Conservation (phyloP, 2,329 filamentous ascomycete species). For the Ramichloridium luteum region DNA sequence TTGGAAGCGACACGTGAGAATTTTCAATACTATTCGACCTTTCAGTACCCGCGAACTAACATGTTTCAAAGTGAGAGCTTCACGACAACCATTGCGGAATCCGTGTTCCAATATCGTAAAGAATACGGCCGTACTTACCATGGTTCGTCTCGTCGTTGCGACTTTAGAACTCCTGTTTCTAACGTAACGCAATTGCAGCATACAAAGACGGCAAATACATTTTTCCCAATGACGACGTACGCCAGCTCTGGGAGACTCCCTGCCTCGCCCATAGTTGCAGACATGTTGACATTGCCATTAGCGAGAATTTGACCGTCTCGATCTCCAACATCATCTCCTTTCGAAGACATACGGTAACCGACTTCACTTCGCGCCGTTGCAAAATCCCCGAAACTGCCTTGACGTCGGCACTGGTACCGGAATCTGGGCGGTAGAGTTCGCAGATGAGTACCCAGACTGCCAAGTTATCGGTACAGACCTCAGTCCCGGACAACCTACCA, state of each 20-base stretch:
- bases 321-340: constrained; percentile 34
- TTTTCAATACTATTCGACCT: background rate
- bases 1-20: constrained; percentile 25
- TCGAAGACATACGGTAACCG: constrained; percentile 36
- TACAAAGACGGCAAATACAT: constrained; percentile 31
- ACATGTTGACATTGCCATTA: constrained; percentile 5
- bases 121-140: constrained; percentile 29
- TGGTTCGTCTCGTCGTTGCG: constrained; percentile 13
- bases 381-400: constrained; percentile 31
- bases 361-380: constrained; percentile 35
- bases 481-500: constrained; percentile 37
- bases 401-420: constrained; percentile 43
- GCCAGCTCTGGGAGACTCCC: constrained; percentile 3
- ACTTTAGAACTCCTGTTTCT: background rate
- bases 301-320: constrained; percentile 27
- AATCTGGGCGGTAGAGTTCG: constrained; percentile 46
- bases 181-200: constrained; percentile 15
- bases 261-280: background rate
- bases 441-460: constrained; percentile 30
- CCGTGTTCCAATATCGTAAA: constrained; percentile 26
- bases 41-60: constrained; percentile 6
- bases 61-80: constrained; percentile 19
- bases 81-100: constrained; percentile 25
- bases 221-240: constrained; percentile 30
- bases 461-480: constrained; percentile 37